These are phyloP conservation scores for Rubia balearica DNA, from an alignment of 305 asterid genomes.

Conservation along the genomic window DNA sequence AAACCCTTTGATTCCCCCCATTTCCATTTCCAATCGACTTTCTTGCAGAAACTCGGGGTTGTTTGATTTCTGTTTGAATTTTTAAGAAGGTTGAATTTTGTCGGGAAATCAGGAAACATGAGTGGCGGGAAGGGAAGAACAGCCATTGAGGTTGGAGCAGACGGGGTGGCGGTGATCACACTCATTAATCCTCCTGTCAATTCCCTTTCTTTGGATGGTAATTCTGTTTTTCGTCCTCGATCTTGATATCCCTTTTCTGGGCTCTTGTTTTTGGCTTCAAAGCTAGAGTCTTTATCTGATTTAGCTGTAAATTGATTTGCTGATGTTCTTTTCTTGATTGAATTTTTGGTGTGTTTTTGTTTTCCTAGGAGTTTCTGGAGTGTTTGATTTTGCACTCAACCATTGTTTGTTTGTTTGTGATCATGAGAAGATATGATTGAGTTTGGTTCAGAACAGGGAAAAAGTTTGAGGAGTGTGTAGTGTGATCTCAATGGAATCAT, in stretches of 20 bases:
- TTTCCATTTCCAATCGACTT: not conserved
- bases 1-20: not conserved
- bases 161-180: constrained; percentile 87
- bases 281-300: not conserved
- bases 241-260: constrained; percentile 11
- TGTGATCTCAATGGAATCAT: not conserved
- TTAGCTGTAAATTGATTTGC: not conserved
- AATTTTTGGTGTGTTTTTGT: not conserved
- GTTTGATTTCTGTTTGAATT: not conserved
- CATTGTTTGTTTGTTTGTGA: constrained; percentile 2
- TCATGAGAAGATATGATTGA: not conserved
- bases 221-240: constrained; percentile 2
- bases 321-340: not conserved
- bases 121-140: constrained; percentile 51
- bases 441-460: not conserved
- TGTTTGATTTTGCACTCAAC: not conserved
- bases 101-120: constrained; percentile 6
- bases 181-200: constrained; percentile 94
- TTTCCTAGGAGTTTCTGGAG: not conserved
- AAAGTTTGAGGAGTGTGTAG: not conserved
- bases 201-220: constrained; percentile 94
- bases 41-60: not conserved
- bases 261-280: not conserved
- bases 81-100: not conserved
- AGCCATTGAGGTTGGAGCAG: constrained; percentile 76